Evolutionary conservation across 2,329 filamentous ascomycete species (phyloP), one percentile per base, ranked within the genome.

Genomic region (Trichoderma koningiopsis): DNA sequence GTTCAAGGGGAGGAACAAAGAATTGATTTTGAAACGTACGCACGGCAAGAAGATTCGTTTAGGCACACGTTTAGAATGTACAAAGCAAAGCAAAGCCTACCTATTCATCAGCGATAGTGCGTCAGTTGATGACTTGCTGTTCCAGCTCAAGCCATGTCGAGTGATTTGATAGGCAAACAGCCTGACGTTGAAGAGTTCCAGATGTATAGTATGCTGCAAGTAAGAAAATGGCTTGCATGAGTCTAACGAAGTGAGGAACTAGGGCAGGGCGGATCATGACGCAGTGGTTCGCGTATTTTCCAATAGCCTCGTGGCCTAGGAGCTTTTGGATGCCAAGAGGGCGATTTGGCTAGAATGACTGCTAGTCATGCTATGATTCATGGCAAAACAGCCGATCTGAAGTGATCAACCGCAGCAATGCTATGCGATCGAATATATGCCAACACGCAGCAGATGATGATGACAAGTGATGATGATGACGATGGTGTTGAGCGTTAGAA

Each of bases 1-100:
- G 64, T 67, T 67, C 16, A 59, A n/a, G 63, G 53, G 53, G 29
- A 37, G 27, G 63, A n/a, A 37, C 35, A 47, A 52, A 49, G 37
- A 52, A 33, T 37, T 59, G 10, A 43, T 47, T 52, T 67, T 22
- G 40, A 52, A 59, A 58, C 55, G 52, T 49, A 52, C 14, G 55
- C 29, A 58, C 22, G n/a, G 10, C 62, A 27, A 53, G 19, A n/a
- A n/a, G 27, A 10, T 22, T 22, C 19, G 5, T 53, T 62, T 14
- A 33, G 52, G 40, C 6, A 19, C 14, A 49, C 29, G 52, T 1
- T 10, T 67, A 67, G 47, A 58, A 29, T 49, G 37, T 52, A 67
- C 40, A 67, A 59, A 59, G 55, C 33, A 33, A 33, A 33, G 27
- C 47, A 16, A 22, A 49, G n/a, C 11, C 53, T 27, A 27, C 27